These are phyloP conservation scores for Trametes gibbosa DNA, from an alignment of 768 basidiomycete species.

Conservation along the genomic window DNA sequence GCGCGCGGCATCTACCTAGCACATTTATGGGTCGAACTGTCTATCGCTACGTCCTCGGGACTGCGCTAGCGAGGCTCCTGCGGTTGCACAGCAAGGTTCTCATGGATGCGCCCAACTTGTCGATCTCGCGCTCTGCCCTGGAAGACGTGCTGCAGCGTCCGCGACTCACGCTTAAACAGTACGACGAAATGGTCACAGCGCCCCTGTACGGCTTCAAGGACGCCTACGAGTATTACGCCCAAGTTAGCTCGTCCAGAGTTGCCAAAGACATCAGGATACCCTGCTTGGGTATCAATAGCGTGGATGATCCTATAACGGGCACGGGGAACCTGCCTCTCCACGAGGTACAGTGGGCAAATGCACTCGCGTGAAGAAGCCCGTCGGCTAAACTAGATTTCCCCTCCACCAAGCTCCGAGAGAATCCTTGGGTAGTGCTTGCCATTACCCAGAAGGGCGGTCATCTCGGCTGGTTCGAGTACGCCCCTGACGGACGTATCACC, in stretches of 20 bases:
- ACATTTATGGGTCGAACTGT: conserved; percentile 14
- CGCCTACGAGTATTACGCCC: conserved; percentile 20
- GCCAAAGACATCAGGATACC: conserved; percentile 17
- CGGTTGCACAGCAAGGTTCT: conserved; percentile 18
- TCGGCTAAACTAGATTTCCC: not conserved
- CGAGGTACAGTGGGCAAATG: conserved; percentile 5
- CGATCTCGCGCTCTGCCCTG: not conserved
- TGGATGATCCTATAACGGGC: conserved; percentile 23
- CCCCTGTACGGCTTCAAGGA: conserved; percentile 21
- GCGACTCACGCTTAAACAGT: conserved; percentile 15
- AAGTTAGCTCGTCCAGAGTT: conserved; percentile 16
- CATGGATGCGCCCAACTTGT: not conserved
- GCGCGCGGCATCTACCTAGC: conserved; percentile 10
- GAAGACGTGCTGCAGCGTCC: conserved; percentile 11
- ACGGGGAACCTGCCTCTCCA: conserved; percentile 6
- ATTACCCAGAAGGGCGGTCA: conserved; percentile 23
- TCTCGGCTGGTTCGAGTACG: conserved; percentile 26
- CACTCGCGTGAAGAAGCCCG: conserved; percentile 11
- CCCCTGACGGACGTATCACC: conserved; percentile 4
- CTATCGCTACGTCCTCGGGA: conserved; percentile 24
- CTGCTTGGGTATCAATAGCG: conserved; percentile 21
- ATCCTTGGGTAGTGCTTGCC: conserved; percentile 22
- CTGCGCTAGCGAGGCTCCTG: conserved; percentile 20
- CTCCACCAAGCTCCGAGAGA: not conserved
- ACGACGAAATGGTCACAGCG: conserved; percentile 15